A percentile compares a stretch with the other conserved stretches of the same genome.
phyloP scores from a whole-genome alignment of 768 basidiomycete species.

The Xerocomellus intermedius region DNA sequence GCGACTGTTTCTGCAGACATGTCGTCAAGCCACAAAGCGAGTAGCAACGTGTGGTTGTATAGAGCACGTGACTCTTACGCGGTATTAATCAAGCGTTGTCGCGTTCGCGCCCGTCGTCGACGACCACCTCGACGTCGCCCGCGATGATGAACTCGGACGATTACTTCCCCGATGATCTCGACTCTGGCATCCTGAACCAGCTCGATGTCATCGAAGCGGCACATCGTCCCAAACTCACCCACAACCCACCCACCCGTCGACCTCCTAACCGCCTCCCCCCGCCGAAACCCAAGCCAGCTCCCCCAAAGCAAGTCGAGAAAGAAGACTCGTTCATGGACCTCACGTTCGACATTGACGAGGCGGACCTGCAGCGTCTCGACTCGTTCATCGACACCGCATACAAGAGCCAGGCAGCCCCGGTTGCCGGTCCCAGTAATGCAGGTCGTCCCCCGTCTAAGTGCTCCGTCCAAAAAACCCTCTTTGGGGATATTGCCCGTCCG shows the following conservation, averaged over 20 bases:
- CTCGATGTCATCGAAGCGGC: constrained; percentile 73
- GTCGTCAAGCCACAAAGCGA: not conserved
- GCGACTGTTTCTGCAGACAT: constrained; percentile 70
- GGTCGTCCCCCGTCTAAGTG: constrained; percentile 31
- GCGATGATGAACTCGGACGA: constrained; percentile 70
- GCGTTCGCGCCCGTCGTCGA: not conserved
- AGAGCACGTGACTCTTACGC: constrained; percentile 17
- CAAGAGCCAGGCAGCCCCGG: constrained; percentile 37
- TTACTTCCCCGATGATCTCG: constrained; percentile 67
- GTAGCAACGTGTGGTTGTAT: no score
- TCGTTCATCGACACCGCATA: constrained; percentile 49
- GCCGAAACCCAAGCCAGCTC: constrained; percentile 15
- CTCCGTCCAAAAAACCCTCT: constrained; percentile 64
- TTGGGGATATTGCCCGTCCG: constrained; percentile 53
- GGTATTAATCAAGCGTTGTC: not conserved
- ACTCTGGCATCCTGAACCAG: constrained; percentile 56
- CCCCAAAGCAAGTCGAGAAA: constrained; percentile 24
- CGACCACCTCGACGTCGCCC: constrained; percentile 4
- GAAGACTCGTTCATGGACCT: constrained; percentile 52
- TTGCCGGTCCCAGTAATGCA: constrained; percentile 37
- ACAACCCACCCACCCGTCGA: not conserved
- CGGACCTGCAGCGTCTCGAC: constrained; percentile 55
- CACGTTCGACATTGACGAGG: constrained; percentile 56
- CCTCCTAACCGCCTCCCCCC: constrained; percentile 12
- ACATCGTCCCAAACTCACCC: constrained; percentile 30